Conservation (phyloP, 1,139 yeast genomes). For the Scheffersomyces illinoinensis region DNA sequence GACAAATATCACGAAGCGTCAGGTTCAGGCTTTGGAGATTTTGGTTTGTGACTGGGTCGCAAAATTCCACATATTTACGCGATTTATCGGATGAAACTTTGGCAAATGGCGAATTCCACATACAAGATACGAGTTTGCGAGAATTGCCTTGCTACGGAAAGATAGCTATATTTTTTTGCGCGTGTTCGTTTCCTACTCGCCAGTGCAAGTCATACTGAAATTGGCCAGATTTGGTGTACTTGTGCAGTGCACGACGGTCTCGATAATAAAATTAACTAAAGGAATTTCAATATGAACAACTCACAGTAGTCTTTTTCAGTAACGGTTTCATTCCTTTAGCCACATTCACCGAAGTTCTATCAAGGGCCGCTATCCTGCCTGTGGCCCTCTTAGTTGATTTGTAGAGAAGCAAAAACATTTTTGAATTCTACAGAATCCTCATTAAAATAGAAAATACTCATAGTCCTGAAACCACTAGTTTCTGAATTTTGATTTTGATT, state of each 20-base stretch:
- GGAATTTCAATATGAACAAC: not conserved
- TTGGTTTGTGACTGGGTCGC: not conserved
- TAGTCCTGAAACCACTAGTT: not conserved
- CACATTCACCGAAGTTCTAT: not conserved
- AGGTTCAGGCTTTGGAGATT: not conserved
- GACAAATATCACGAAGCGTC: not conserved
- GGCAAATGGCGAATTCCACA: not conserved
- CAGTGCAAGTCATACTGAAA: not conserved
- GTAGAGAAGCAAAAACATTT: not conserved
- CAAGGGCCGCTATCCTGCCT: not conserved
- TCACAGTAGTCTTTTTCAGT: not conserved
- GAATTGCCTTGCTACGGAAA: not conserved
- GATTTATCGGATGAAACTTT: not conserved
- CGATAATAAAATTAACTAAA: not conserved
- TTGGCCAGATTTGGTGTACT: not conserved
- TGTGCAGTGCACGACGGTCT: not conserved
- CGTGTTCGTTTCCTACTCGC: not conserved
- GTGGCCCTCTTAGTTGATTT: not conserved
- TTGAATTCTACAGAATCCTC: not conserved
- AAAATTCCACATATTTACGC: not conserved
- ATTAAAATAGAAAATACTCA: not conserved
- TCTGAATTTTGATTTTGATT: not conserved
- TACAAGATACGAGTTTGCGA: not conserved
- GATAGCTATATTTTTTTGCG: not conserved
- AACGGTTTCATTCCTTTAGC: not conserved